phyloP scores from a whole-genome alignment of 108 stramenopile species.

The Cyclotella kingstonii region DNA sequence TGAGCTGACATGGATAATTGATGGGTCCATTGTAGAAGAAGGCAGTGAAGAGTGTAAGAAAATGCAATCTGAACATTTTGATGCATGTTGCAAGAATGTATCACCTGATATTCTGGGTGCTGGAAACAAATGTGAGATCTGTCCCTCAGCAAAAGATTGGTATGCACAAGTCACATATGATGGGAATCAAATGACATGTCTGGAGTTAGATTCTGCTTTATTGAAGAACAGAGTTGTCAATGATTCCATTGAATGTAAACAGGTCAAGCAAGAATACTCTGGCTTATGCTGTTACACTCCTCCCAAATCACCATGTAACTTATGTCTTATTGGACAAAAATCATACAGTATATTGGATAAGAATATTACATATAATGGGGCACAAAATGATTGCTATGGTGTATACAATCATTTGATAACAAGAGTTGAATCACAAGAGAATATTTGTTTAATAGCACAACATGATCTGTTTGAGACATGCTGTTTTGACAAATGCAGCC shows the following conservation, averaged over 20 bases:
- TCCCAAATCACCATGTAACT: constrained; percentile 28
- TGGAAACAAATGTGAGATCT: constrained; percentile 43
- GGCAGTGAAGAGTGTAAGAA: constrained; percentile 32
- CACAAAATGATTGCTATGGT: constrained; percentile 32
- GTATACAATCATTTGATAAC: constrained; percentile 39
- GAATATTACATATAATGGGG: constrained; percentile 34
- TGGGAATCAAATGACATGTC: constrained; percentile 42
- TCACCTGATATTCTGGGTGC: constrained; percentile 33
- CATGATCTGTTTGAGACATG: constrained; percentile 35
- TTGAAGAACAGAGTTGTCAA: constrained; percentile 24
- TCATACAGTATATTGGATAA: constrained; percentile 32
- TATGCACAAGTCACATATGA: constrained; percentile 36
- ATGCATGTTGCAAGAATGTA: constrained; percentile 37
- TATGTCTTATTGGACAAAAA: constrained; percentile 33
- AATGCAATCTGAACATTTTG: constrained; percentile 32
- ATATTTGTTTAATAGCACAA: constrained; percentile 29
- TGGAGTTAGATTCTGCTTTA: constrained; percentile 42
- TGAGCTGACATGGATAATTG: constrained; percentile 38
- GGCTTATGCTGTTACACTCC: constrained; percentile 38
- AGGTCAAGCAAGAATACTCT: constrained; percentile 27
- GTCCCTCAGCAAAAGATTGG: constrained; percentile 46
- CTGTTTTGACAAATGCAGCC: constrained; percentile 39
- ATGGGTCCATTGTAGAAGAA: constrained; percentile 33
- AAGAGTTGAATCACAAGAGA: constrained; percentile 25
- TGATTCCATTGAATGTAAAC: constrained; percentile 22